A percentile compares a stretch with the other conserved stretches of the same genome.
Conservation (phyloP, 139 green algal species). For the Mesotaenium endlicherianum region DNA sequence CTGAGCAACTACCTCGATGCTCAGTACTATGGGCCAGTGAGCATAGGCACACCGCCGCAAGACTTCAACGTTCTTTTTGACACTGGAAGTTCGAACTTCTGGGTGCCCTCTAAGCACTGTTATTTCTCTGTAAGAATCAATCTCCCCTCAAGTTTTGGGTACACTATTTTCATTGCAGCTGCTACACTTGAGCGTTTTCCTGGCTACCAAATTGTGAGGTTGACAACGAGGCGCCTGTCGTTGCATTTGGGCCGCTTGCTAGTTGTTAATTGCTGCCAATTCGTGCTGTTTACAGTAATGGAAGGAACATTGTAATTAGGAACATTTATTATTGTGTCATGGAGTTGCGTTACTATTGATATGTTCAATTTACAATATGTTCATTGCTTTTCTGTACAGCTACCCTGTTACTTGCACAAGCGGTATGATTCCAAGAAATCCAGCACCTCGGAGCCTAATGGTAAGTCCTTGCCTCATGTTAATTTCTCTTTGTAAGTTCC, state of each 20-base stretch:
- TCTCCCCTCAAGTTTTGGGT: slow-evolving; percentile 1
- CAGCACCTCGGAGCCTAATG: slow-evolving; percentile 64
- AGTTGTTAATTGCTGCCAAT: not conserved
- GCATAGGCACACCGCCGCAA: slow-evolving; percentile 85
- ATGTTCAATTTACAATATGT: not conserved
- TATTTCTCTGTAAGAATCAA: slow-evolving; percentile 55
- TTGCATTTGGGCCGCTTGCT: not conserved
- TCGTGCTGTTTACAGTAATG: not conserved
- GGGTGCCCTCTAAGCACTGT: slow-evolving; percentile 85
- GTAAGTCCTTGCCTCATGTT: not conserved
- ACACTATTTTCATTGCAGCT: not conserved
- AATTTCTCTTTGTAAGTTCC: not conserved
- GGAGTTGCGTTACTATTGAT: slow-evolving; percentile 2
- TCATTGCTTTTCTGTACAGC: slow-evolving; percentile 65
- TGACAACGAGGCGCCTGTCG: no score
- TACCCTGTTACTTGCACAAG: slow-evolving; percentile 79
- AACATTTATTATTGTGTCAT: not conserved
- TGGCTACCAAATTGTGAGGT: no score
- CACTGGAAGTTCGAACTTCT: slow-evolving; percentile 91
- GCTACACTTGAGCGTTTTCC: no score
- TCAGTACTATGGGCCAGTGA: slow-evolving; percentile 94
- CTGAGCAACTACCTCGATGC: slow-evolving; percentile 52
- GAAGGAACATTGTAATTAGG: not conserved
- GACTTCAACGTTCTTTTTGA: slow-evolving; percentile 90
- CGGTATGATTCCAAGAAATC: slow-evolving; percentile 79